These are phyloP conservation scores for Aspergillus awamori DNA, from an alignment of 2,329 filamentous ascomycete species.

Conservation along the genomic window DNA sequence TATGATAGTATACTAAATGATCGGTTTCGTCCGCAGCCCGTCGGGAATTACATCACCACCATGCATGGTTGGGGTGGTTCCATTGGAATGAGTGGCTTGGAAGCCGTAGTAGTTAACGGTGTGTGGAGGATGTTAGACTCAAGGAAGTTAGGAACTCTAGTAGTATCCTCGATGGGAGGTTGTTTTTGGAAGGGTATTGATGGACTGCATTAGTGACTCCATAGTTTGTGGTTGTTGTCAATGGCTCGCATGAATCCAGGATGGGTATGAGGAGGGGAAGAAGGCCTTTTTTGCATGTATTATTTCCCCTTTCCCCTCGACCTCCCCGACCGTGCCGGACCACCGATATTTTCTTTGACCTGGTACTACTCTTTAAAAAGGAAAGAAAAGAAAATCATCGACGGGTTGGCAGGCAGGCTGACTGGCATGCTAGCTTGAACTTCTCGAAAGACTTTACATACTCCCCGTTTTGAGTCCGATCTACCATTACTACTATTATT, in stretches of 20 bases:
- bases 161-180: background rate
- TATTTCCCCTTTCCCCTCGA: background rate
- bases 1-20: background rate
- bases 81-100: background rate
- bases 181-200: background rate
- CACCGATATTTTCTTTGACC: background rate
- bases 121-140: no score
- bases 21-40: background rate
- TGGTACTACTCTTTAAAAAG: background rate
- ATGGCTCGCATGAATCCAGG: background rate
- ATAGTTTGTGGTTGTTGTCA: background rate
- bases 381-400: background rate
- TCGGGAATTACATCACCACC: conserved; percentile 6
- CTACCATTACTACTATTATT: no score
- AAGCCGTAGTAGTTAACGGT: background rate
- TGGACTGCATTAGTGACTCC: background rate
- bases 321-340: conserved; percentile 2
- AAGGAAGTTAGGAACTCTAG: background rate
- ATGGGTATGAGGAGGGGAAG: background rate
- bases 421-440: background rate
- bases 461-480: no score
- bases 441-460: no score
- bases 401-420: background rate
- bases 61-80: background rate
- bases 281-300: background rate